These are phyloP conservation scores for Acanthamoeba royreba DNA, from an alignment of 208 protist species.

Conservation along the genomic window DNA sequence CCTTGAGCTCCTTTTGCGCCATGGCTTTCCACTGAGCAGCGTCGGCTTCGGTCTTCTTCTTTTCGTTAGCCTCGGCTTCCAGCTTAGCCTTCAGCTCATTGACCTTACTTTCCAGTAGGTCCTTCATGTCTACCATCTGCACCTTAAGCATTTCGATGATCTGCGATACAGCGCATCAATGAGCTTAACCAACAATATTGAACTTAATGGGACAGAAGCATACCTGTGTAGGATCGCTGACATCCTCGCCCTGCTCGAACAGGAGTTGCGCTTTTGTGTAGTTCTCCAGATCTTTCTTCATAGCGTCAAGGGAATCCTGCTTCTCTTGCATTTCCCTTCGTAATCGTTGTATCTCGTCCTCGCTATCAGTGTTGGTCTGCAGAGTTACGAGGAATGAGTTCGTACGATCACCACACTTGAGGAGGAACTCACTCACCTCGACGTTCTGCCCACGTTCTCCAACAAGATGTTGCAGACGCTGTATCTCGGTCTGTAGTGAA, in stretches of 20 bases:
- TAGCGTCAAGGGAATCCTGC: background rate
- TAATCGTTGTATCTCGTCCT: background rate
- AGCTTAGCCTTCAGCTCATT: background rate
- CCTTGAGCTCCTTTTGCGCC: slow-evolving; percentile 11
- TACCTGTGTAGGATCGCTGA: background rate
- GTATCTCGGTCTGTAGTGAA: background rate
- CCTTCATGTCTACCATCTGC: slow-evolving; percentile 4
- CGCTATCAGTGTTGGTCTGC: background rate
- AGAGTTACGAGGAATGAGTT: too few species aligned
- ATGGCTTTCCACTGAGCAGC: background rate
- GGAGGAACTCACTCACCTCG: too few species aligned
- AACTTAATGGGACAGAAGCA: background rate
- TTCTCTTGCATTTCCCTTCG: background rate
- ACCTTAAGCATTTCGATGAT: background rate
- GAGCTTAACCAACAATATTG: too few species aligned
- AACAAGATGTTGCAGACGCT: background rate
- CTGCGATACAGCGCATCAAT: too few species aligned
- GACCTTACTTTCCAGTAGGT: background rate
- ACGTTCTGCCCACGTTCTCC: background rate
- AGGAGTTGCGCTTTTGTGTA: background rate
- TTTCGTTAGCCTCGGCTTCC: background rate
- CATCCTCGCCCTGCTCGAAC: background rate
- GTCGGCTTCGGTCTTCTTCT: background rate
- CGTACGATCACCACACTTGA: too few species aligned
- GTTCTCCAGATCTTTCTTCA: background rate